These are phyloP conservation scores for Tricholoma sp. DNA, from an alignment of 768 basidiomycete species.

Conservation along the genomic window DNA sequence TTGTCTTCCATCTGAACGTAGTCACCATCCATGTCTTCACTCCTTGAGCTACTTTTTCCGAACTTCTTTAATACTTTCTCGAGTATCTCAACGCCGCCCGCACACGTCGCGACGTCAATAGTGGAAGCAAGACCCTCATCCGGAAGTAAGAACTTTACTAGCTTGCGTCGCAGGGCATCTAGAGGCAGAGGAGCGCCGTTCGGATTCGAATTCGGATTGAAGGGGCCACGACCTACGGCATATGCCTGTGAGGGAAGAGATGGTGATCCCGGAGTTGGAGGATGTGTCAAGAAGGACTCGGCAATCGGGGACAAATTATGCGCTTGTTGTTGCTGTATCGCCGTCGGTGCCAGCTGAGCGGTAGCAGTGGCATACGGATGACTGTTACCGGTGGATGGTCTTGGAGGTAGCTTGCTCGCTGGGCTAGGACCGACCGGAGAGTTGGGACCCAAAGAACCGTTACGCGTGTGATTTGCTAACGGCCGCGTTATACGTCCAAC, in stretches of 20 bases:
- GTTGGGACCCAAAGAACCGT: constrained; percentile 44
- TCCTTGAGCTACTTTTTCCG: constrained; percentile 52
- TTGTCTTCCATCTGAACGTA: constrained; percentile 68
- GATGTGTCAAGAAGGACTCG: constrained; percentile 48
- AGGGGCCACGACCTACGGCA: constrained; percentile 58
- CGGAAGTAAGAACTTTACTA: constrained; percentile 84
- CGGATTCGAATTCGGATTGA: constrained; percentile 40
- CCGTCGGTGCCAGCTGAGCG: constrained; percentile 39
- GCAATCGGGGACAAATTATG: constrained; percentile 68
- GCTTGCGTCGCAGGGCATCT: constrained; percentile 76
- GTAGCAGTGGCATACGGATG: constrained; percentile 62
- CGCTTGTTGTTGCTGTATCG: constrained; percentile 25
- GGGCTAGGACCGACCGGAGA: constrained; percentile 32
- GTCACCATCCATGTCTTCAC: constrained; percentile 40
- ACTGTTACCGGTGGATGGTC: constrained; percentile 35
- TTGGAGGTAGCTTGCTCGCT: constrained; percentile 38
- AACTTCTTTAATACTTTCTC: constrained; percentile 90
- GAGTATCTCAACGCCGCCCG: constrained; percentile 80
- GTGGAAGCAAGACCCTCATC: constrained; percentile 77
- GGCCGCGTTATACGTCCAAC: constrained; percentile 27
- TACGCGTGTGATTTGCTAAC: constrained; percentile 39
- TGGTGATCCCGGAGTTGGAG: constrained; percentile 32
- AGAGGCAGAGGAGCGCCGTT: constrained; percentile 46
- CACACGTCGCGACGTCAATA: constrained; percentile 78
- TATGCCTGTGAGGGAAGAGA: constrained; percentile 48